Evolutionary conservation across 495 filamentous ascomycete species (phyloP), one percentile per base, ranked within the genome.

Genomic region (Mycothermus thermophilus): DNA sequence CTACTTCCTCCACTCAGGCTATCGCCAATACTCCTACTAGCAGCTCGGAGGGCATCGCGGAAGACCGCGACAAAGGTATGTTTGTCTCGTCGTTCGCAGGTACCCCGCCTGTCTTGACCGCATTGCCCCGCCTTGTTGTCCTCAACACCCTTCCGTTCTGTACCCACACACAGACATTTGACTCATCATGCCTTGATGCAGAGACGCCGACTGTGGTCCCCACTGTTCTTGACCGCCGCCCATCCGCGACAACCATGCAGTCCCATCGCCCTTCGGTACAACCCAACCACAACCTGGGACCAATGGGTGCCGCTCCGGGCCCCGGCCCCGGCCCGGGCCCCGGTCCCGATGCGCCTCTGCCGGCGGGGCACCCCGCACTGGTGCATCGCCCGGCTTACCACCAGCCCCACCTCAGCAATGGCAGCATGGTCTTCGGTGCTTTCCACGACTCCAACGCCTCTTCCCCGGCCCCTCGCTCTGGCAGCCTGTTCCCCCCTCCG

Each of bases 371-470:
- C 7, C 42, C 41, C 1, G 15, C 22, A 4, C 32, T 46, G 9
- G 27, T 37, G 13, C 39, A 42, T 17, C 44, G 26, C 1, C 41
- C 40, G 8, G 32, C 23, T 10, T 47, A 46, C 19, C 60, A 61
- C 30, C 50, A 56, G n/a, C 48, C 49, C 18, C 57, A 57, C 29
- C 50, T 53, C 18, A 64, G 62, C 43, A 64, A 62, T 32, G 58
- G 57, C 30, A 62, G 63, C 36, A 38, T 70, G 28, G 43, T 63
- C 29, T 66, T 65, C 38, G 60, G 60, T 12, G 53, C 42, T 0
- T 55, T 60, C 32, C 41, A 54, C 14, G 56, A 58, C n/a, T 72
- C 67, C 10, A 62, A 66, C 35, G 54, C 53, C 8, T 63, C 64
- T 1, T 70, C 66, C 5, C 67, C 67, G 8, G 63, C 47, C 8